Percentiles rank a stretch among this genome's conserved stretches.
Conservation (phyloP, 106 monocot species). For the Dioscorea dumetorum region DNA sequence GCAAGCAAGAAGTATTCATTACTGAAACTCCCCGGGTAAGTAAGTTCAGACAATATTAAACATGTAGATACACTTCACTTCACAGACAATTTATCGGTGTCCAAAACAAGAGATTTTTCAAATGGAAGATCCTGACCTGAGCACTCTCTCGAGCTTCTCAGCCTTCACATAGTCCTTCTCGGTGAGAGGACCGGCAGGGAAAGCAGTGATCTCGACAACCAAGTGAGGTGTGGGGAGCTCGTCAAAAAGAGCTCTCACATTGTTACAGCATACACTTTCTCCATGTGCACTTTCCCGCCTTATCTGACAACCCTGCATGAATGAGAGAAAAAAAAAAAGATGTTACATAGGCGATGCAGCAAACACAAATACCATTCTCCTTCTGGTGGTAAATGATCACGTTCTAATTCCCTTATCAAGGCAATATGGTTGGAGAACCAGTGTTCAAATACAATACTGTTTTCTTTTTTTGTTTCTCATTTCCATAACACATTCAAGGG, state of each 20-base stretch:
- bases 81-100: not conserved
- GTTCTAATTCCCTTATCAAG: too few relatives aligned
- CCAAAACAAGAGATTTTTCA: slow-evolving; percentile 16
- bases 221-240: slow-evolving; percentile 94
- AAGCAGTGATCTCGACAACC: slow-evolving; percentile 88
- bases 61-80: not conserved
- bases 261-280: slow-evolving; percentile 94
- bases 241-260: slow-evolving; percentile 94
- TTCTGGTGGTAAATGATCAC: not conserved
- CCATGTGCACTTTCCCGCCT: slow-evolving; percentile 92
- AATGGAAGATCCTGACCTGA: slow-evolving; percentile 78
- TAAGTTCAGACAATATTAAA: not conserved
- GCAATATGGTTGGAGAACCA: too few relatives aligned
- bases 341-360: not conserved
- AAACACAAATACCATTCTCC: not conserved
- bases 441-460: too few relatives aligned
- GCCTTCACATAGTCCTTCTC: slow-evolving; percentile 83
- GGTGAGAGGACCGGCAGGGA: slow-evolving; percentile 88
- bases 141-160: slow-evolving; percentile 85
- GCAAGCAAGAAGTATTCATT: too few relatives aligned
- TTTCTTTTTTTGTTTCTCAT: too few relatives aligned
- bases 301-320: slow-evolving; percentile 82
- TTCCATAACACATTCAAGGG: too few relatives aligned
- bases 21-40: not conserved
- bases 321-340: not conserved